Evolutionary conservation across 2,329 filamentous ascomycete species (phyloP), one percentile per base, ranked within the genome.

Genomic region (Venturia carpophila): DNA sequence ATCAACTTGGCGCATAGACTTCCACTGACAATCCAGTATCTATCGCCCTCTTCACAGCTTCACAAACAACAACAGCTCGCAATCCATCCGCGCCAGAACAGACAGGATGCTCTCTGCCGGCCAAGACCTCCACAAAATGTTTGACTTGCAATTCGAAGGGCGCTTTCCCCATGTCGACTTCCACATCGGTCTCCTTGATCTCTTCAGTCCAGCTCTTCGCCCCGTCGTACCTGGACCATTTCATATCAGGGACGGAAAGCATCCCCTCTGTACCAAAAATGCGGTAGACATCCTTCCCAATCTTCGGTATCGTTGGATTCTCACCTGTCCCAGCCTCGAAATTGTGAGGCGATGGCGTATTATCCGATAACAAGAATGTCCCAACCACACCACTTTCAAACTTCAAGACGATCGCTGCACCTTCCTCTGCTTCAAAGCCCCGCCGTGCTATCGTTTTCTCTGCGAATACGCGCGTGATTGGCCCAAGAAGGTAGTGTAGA

Each of bases 281-380:
- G 0, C 82, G 77, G 66, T 84, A 85, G 62, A 83, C 80, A 67
- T 78, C 79, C 66, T 72, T 73, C 0, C 70, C 73, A 1, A 74
- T 71, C 9, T 72, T 71, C 0, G 82, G 79, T 61, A 86, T 80
- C 0, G 76, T 71, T 0, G 83, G 81, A 66, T 85, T 86, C 72
- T 86, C 84, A 1, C 83, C 83, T 0, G 84, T 85, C 0, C 82
- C 83, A 1, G 77, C 72, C 70, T 86, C 84, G 61, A 85, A 86
- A 65, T 77, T 82, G 70, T 84, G 79, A 1, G 81, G 80, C 0
- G 79, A 80, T 0, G 81, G 78, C 0, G 78, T 75, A 9, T 78
- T 77, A 70, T 87, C 84, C 13, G 78, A 80, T 2, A 85, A 69
- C 2, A 87, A 66, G 68, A 86, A 86, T 0, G 82, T 84, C 0